Evolutionary conservation across 805 yeast species (phyloP), one percentile per base, ranked within the genome.

Genomic region (Lachancea lanzarotensis): DNA sequence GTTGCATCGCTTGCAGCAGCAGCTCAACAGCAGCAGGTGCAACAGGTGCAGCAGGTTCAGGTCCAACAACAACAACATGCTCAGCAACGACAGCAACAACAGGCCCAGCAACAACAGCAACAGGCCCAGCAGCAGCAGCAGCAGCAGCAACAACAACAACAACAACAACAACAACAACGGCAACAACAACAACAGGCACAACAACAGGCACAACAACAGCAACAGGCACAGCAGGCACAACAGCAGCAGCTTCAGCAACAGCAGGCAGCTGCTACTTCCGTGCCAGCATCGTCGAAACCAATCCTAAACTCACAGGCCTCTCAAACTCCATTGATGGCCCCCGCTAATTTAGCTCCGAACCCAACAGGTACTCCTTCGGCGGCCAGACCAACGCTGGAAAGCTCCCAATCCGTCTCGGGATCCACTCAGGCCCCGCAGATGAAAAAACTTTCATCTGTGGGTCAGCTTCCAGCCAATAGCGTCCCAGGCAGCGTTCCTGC

Each of bases 1-100:
- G 65, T 70, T 34, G 54, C 57, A 1, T 50, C 61, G 12, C 51
- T 59, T 62, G 65, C 62, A 26, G 48, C 51, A 35, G 60, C 63
- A 13, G 62, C 60, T 12, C 50, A 43, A 29, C 57, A 48, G 48
- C 52, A 46, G 15, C 52, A 45, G 20, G 52, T 48, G 25, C 57
- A 43, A 42, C 54, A 48, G 38, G 56, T 53, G 43, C 53, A 43
- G 45, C 54, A 48, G 37, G 56, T 54, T 40, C 53, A 45, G 3
- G 52, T 46, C 7, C 43, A 45, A 16, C 49, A 45, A 3, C 50
- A 48, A 3, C 43, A 45, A n/a, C 49, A 45, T 3, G 52, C 49
- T 3, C 43, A 45, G 19, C 49, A 45, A 3, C 43, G 33, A 20
- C 43, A 40, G 37, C 29, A 20, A 10, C 42, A 22, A 37, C 43